These are phyloP conservation scores for Metschnikowia sp. DNA, from an alignment of 805 yeast genomes.

Conservation along the genomic window DNA sequence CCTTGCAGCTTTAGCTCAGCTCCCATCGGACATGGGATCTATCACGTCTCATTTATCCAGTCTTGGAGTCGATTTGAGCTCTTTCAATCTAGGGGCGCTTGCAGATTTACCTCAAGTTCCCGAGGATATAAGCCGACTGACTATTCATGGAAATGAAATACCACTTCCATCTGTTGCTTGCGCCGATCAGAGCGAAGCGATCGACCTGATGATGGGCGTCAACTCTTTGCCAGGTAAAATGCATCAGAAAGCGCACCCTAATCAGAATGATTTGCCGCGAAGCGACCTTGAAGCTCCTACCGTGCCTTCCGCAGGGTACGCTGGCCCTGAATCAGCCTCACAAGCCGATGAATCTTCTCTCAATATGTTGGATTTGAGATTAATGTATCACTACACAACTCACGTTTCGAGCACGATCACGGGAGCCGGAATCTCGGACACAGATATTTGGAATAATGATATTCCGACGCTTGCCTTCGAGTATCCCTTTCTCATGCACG, in stretches of 20 bases:
- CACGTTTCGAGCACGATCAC: conserved; percentile 85
- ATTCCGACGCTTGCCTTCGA: conserved; percentile 86
- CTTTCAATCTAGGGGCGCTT: conserved; percentile 1
- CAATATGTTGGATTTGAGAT: conserved; percentile 71
- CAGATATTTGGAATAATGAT: conserved; percentile 81
- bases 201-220: conserved; percentile 1
- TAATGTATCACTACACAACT: conserved; percentile 85
- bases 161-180: too few relatives aligned
- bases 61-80: conserved; percentile 8
- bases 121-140: neutral
- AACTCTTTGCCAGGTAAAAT: conserved; percentile 1
- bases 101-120: neutral
- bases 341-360: conserved; percentile 20
- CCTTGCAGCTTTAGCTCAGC: conserved; percentile 41
- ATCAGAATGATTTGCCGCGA: neutral
- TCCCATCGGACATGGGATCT: conserved; percentile 38
- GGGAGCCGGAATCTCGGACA: conserved; percentile 85
- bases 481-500: conserved; percentile 89
- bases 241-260: neutral
- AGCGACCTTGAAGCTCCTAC: neutral
- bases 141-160: too few relatives aligned
- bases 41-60: conserved; percentile 24
- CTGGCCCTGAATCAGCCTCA: neutral
- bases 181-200: neutral
- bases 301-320: neutral